phyloP scores from a whole-genome alignment of 192 early-diverging fungal genomes.

The Gigaspora rosea region DNA sequence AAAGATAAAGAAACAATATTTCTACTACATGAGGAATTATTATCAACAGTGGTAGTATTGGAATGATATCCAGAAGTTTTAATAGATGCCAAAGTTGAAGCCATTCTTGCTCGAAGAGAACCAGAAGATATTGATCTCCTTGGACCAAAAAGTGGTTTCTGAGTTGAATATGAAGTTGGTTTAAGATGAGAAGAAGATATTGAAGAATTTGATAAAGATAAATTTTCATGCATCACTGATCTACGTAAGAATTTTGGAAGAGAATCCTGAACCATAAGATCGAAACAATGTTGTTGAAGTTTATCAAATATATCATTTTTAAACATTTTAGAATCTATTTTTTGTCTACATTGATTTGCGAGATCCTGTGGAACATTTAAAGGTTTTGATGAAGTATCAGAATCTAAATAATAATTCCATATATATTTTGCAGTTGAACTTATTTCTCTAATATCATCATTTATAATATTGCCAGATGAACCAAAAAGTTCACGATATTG shows the following conservation, averaged over 20 bases:
- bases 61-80: neutral
- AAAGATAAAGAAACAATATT: too few species aligned
- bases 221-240: neutral
- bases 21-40: neutral
- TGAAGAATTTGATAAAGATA: neutral
- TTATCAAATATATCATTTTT: constrained; percentile 29
- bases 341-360: constrained; percentile 13
- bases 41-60: neutral
- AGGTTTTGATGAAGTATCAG: constrained; percentile 22
- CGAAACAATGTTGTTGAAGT: constrained; percentile 35
- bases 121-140: constrained; percentile 20
- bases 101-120: constrained; percentile 6
- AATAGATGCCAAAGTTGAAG: neutral
- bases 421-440: neutral
- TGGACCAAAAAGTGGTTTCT: neutral
- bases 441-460: constrained; percentile 7
- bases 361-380: constrained; percentile 32
- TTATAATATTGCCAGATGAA: neutral
- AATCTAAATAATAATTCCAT: constrained; percentile 29
- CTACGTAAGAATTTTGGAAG: constrained; percentile 30
- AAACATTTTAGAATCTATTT: neutral
- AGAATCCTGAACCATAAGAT: constrained; percentile 33
- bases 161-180: neutral
- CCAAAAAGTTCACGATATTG: constrained; percentile 21
- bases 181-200: neutral